A percentile compares a stretch with the other conserved stretches of the same genome.
Evolutionary conservation across 441 rosid species (phyloP).

Genomic region (Populus hybrid): DNA sequence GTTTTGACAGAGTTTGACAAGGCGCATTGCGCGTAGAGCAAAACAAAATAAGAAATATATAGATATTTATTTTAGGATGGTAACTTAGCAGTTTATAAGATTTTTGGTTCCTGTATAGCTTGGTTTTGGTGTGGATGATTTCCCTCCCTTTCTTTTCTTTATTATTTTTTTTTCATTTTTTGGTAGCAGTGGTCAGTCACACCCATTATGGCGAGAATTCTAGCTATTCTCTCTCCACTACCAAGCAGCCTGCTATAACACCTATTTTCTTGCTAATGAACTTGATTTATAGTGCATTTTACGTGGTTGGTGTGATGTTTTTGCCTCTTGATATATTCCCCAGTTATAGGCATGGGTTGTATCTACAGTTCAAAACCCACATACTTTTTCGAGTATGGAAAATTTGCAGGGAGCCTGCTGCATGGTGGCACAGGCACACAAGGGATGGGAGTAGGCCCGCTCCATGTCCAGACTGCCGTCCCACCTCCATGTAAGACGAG

Average conservation of each 20-base stretch:
- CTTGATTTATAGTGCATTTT: background rate
- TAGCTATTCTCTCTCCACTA: background rate
- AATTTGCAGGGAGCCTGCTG: too few relatives aligned
- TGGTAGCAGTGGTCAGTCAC: background rate
- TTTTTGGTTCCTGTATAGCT: conserved; percentile 30
- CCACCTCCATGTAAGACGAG: too few relatives aligned
- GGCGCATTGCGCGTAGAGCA: conserved; percentile 19
- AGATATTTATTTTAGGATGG: conserved; percentile 7
- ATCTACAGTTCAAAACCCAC: background rate
- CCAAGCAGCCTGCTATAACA: background rate
- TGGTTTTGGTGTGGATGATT: conserved; percentile 21
- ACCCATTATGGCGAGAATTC: background rate
- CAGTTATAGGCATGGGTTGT: background rate
- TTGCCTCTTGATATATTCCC: background rate
- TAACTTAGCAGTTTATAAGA: conserved; percentile 6
- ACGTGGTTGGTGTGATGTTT: background rate
- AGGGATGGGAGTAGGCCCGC: too few relatives aligned
- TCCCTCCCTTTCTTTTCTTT: conserved; percentile 1
- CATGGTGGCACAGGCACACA: too few relatives aligned
- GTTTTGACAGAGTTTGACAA: conserved; percentile 33
- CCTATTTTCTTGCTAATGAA: background rate
- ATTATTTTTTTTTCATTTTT: background rate
- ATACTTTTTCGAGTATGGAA: background rate
- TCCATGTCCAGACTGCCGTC: background rate
- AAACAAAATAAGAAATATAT: conserved; percentile 28